Percentiles rank a stretch among this genome's conserved stretches.
Evolutionary conservation across 805 yeast genomes (phyloP).

Genomic region (Huiozyma naganishii): DNA sequence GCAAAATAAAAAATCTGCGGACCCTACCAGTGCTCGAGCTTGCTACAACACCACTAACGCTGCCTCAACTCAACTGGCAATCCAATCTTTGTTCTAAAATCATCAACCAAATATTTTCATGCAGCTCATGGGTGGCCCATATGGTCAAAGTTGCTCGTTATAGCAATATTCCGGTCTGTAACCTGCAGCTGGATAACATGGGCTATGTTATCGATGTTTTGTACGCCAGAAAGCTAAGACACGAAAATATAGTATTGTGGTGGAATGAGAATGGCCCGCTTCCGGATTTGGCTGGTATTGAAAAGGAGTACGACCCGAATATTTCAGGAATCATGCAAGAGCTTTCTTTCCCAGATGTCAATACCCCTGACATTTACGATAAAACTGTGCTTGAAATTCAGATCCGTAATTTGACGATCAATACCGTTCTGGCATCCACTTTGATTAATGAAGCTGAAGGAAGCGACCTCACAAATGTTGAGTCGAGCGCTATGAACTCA

Average conservation of each 20-base stretch:
- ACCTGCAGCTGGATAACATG: constrained; percentile 65
- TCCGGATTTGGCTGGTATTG: constrained; percentile 80
- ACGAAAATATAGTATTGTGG: constrained; percentile 72
- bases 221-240: constrained; percentile 66
- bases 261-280: constrained; percentile 68
- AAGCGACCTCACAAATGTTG: constrained; percentile 51
- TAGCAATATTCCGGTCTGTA: constrained; percentile 79
- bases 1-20: constrained; percentile 35
- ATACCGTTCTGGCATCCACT: constrained; percentile 77
- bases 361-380: constrained; percentile 68
- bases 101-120: constrained; percentile 57
- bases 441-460: constrained; percentile 84
- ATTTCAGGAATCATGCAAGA: constrained; percentile 36
- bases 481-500: constrained; percentile 18
- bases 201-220: constrained; percentile 74
- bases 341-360: constrained; percentile 58
- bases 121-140: constrained; percentile 64
- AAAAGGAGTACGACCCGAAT: constrained; percentile 46
- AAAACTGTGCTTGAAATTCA: constrained; percentile 71
- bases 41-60: constrained; percentile 43
- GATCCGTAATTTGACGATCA: constrained; percentile 69
- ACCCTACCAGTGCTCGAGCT: constrained; percentile 57
- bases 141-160: constrained; percentile 56
- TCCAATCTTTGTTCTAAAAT: constrained; percentile 50
- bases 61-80: constrained; percentile 82